These are phyloP conservation scores for Chlorella sp. DNA, from an alignment of 139 green algal genomes.

Conservation along the genomic window DNA sequence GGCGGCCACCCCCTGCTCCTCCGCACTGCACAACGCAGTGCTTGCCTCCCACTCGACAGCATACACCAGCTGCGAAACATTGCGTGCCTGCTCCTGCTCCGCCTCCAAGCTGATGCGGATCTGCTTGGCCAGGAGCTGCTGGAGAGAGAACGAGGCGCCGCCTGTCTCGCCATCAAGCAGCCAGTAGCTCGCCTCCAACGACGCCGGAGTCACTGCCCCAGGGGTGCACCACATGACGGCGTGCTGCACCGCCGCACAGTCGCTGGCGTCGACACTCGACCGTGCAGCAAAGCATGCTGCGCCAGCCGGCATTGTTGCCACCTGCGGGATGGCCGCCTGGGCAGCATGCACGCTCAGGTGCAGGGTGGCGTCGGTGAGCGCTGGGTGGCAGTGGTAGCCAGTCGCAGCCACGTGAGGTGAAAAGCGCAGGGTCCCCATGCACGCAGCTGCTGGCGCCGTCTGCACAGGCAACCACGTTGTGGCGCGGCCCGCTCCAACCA, in stretches of 20 bases:
- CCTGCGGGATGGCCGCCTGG: not conserved
- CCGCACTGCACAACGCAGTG: too few species aligned
- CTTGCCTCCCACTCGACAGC: not conserved
- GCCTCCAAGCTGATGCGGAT: too few species aligned
- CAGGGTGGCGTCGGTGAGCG: not conserved
- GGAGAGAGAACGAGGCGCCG: too few species aligned
- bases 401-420: not conserved
- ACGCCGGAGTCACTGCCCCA: too few species aligned
- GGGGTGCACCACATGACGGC: too few species aligned
- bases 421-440: not conserved
- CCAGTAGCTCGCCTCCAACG: too few species aligned
- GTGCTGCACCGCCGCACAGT: too few species aligned
- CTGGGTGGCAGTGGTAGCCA: constrained; percentile 11
- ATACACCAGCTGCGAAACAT: not conserved
- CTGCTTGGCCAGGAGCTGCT: too few species aligned
- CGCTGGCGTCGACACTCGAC: too few species aligned
- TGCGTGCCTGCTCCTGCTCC: not conserved
- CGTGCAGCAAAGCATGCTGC: constrained; percentile 17
- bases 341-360: constrained; percentile 6
- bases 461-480: too few species aligned
- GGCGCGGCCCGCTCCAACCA: not conserved
- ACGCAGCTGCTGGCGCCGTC: not conserved
- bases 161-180: too few species aligned
- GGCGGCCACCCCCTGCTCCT: too few species aligned
- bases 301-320: not conserved